Evolutionary conservation across 169 alveolate species (phyloP), one percentile per base, ranked within the genome.

Genomic region (Babesia gibsoni): DNA sequence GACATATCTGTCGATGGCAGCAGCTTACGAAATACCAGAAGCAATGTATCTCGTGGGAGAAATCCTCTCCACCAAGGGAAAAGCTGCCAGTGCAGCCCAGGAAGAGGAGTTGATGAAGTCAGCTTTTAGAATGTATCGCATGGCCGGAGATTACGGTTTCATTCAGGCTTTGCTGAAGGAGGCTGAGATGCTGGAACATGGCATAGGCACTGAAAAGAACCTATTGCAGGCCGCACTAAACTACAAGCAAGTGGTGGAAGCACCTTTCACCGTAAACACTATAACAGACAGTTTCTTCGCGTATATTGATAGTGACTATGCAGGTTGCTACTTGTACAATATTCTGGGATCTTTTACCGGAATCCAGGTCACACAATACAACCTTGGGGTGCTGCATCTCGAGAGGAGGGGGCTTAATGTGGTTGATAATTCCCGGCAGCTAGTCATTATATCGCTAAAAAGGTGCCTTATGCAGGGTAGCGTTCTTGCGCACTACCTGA

Each of bases 21-120:
- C 83, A 18, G 14, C 5, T 22, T 56, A 58, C 32, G 58, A 79
- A 29, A 33, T 66, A n/a, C 83, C 88, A 0, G 88, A 79, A 32
- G 73, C 88, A 4, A 8, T 79, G 65, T 79, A 59, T 41, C 69
- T 69, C 45, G 20, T 79, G 65, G 88, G 79, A 10, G 88, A 79
- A 48, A 45, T 72, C 23, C 30, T 68, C 30, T 30, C 61, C 18
- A 16, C 25, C 25, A 4, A 37, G 32, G 64, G 46, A 2, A 58
- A 66, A 18, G 6, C 35, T 18, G 52, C 52, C 30, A 4, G 33
- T 25, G 65, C 52, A 9, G 6, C 4, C 0, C 3, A 30, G 9
- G 14, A 45, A 2, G 61, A 33, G 37, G 3, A 48, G 29, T 22
- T 46, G 14, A 18, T 58, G 29, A 22, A 14, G 16, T 36, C 35